Evolutionary conservation across 331 rosid genomes (phyloP), one percentile per base, ranked within the genome.

Genomic region (Cydonia oblonga): DNA sequence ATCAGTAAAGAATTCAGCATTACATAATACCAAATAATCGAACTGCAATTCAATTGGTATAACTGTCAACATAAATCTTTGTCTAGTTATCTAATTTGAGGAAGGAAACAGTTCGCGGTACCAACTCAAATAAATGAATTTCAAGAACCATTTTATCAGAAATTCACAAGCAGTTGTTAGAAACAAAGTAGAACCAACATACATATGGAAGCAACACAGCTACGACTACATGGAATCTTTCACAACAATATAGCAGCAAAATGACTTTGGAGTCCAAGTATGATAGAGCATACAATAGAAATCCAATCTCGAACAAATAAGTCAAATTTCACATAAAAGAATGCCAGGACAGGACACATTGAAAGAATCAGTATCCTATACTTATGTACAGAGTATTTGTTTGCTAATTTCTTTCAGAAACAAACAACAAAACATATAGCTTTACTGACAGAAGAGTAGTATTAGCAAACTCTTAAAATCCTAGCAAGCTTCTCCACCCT

Each of bases 1-100:
- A 75, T 64, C 66, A 79, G 68, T 30, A 80, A 68, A 83, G 70
- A 75, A 64, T 63, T 51, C 69, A 54, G 42, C 60, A 66, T 80
- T 73, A 83, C 26, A 78, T 38, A 53, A 38, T 9, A 35, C 28
- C 20, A 70, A 42, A 42, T 16, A 12, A 42, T 4, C 1, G 16
- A 74, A 40, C 5, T 28, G 40, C 54, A 62, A 19, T 51, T 28
- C 49, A 28, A 7, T 11, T 56, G 23, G 35, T 33, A 26, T 29
- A 76, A 33, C 15, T 11, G 46, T 40, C 46, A 40, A 11, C 46
- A 40, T 14, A 9, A 52, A 52, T 9, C 10, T 11, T 29, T 26
- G 24, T 33, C 3, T 16, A 6, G 2, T 5, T 22, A 20, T n/a
- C 20, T 33, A 24, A 24, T 58, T 28, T 75, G 59, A 66, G 32